Evolutionary conservation across 2,329 filamentous ascomycete species (phyloP), one percentile per base, ranked within the genome.

Genomic region (Taxawa tesnikishii): DNA sequence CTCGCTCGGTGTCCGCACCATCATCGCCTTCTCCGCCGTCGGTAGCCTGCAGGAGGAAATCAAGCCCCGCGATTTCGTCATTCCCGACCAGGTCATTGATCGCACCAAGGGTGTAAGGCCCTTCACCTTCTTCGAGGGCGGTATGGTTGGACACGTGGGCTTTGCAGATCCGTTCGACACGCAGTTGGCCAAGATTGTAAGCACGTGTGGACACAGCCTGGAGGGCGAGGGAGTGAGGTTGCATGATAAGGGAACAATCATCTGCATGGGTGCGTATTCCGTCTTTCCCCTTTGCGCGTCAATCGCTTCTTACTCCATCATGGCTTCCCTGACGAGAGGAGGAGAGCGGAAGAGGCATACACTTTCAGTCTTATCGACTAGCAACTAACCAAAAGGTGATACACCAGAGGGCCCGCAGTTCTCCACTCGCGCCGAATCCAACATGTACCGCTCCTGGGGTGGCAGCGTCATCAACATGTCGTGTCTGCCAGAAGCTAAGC

Each of bases 391-490:
- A 94, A n/a, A n/a, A n/a, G n/a, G n/a, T n/a, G n/a, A n/a, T n/a
- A n/a, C n/a, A n/a, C n/a, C 46, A 83, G 90, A 98, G 70, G 90
- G 90, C n/a, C 90, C 90, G 13, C 85, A 94, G 49, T 98, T 98
- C 70, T 90, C 81, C 39, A 96, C 90, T 12, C 84, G 90, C 40
- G 88, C 90, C 37, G 90, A 98, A 63, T 90, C 82, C 36, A 77
- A 94, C 60, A 75, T 98, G 64, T 98, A 98, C 69, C 83, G 90
- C 46, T 69, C 75, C 38, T 94, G 85, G 83, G 88, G 88, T 48
- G 88, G 87, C 45, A 81, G 74, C 43, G 83, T 96, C 32, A 96
- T 98, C 68, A 96, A 96, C 72, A 98, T 98, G 90, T 93, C 83
- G 27, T 80, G 79, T 10, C 70, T 98, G 11, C 90, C 90, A 13